Base-by-base conservation (phyloP, 129 eudicot species). In the Cynara cardunculus region DNA sequence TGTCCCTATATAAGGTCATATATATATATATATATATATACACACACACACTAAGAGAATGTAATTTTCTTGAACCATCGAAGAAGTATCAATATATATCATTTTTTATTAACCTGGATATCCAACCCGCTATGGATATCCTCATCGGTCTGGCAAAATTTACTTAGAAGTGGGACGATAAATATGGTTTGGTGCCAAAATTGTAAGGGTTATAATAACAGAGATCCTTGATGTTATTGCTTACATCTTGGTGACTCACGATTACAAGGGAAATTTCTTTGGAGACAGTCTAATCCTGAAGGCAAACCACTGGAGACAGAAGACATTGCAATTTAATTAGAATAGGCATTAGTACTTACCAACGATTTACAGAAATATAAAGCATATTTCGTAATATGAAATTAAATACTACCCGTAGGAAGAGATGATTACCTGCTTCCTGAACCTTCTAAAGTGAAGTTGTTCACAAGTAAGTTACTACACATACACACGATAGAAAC, bases 401-500 rank as follows among this genome's bases (percentile, higher is more conserved):
- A 34, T 8, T 2, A 39, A 9, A 11, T 39, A 39, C 19, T 46
- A 46, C 14, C 1, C 2, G 19, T 13, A 46, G n/a, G 1, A 46
- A 46, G 6, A 46, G 19, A 14, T 44, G 27, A 32, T 75, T 80
- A 89, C 96, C 96, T 86, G 89, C 83, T 85, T 56, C 76, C 78
- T 5, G 96, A 86, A 62, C 84, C 75, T 73, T 28, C 69, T 26
- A 79, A 27, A 2, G 85, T 84, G 91, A 94, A 87, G 88, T 94
- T 92, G 87, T 94, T 94, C 82, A 84, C 96, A 56, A 87, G 94
- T 76, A 94, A 76, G 83, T 94, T 93, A 71, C 98, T 93, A 88
- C 89, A 85, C 7, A 78, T 61, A 32, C 49, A 78, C 3, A 67
- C 32, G 49, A 34, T 16, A 72, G 25, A 56, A 62, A 78, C 25